Percentiles rank a stretch among this genome's conserved stretches.
Evolutionary conservation across 805 yeast genomes (phyloP).

Genomic region (Isabelozyma rhagii): DNA sequence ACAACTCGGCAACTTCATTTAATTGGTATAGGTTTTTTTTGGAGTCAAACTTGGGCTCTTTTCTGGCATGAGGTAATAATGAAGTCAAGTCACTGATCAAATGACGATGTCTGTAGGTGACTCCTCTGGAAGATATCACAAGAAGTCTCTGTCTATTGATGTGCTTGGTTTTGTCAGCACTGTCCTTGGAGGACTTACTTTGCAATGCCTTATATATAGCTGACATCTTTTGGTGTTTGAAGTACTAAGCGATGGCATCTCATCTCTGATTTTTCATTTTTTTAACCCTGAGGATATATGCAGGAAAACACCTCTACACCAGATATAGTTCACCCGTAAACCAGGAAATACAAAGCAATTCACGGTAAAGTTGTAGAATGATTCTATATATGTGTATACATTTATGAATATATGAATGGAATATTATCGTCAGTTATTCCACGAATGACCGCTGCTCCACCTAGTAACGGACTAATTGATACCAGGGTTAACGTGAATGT

Average conservation of each 20-base stretch:
- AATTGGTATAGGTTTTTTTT: conserved; percentile 84
- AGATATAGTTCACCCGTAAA: background rate
- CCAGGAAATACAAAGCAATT: no score
- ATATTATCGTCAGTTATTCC: background rate
- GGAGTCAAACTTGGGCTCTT: conserved; percentile 93
- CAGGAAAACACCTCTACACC: background rate
- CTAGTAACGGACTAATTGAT: no score
- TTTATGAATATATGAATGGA: background rate
- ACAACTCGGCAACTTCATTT: conserved; percentile 93
- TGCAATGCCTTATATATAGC: conserved; percentile 47
- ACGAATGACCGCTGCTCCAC: no score
- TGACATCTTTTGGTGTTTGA: conserved; percentile 25
- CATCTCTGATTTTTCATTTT: background rate
- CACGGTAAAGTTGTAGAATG: background rate
- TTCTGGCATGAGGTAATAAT: conserved; percentile 90
- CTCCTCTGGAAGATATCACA: conserved; percentile 90
- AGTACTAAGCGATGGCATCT: background rate
- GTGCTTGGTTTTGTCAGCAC: conserved; percentile 49
- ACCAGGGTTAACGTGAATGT: background rate
- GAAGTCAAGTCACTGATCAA: conserved; percentile 75
- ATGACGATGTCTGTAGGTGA: conserved; percentile 93
- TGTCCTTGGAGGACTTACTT: conserved; percentile 44
- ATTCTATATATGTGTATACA: background rate
- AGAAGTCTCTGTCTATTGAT: conserved; percentile 86
- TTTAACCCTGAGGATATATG: background rate